Base-by-base conservation (phyloP, 2,329 filamentous ascomycete species). In the Penicillium palitans region DNA sequence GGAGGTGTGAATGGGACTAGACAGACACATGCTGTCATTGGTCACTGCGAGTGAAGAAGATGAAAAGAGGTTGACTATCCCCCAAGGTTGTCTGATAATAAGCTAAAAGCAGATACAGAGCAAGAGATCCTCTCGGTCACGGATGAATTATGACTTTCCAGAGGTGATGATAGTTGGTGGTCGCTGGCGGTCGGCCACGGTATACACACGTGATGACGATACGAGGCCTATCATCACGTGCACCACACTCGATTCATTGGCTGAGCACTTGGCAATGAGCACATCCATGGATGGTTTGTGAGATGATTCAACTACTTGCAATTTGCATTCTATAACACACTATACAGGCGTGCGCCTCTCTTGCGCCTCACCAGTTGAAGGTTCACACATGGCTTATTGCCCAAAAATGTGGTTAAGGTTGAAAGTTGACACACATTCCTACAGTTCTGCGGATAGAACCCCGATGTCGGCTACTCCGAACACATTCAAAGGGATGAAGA, bases 11-110 rank as follows among this genome's bases (percentile, higher is more conserved):
- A 48, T 58, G 41, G 42, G 25, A 50, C 49, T 59, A 42, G 41
- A 41, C 47, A 55, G 50, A 57, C 59, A 40, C 64, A 66, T 66
- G 52, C 64, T 65, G 64, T 51, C 46, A 37, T 55, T 42, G 37
- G 27, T 40, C 52, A 42, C 50, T 42, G 27, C 3, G 33, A 29
- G 39, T 21, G 27, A 47, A 41, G 29, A 29, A 42, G 29, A 54
- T 25, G 5, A 29, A 35, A 31, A 12, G 21, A 40, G 21, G n/a
- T 42, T 54, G 35, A 12, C 4, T 51, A 39, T 17, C 12, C 40
- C 29, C n/a, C 21, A 6, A 47, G 24, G 8, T 17, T 45, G 33
- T 29, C 29, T 52, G 24, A 37, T 39, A 44, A 46, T 21, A 29
- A 54, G 44, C 33, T 41, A 45, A 47, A 47, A 29, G 44, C 35